Percentiles rank a stretch among this genome's conserved stretches.
These are phyloP conservation scores for Hansfordia pulvinata DNA, from an alignment of 2,329 filamentous ascomycete species.

Conservation along the genomic window DNA sequence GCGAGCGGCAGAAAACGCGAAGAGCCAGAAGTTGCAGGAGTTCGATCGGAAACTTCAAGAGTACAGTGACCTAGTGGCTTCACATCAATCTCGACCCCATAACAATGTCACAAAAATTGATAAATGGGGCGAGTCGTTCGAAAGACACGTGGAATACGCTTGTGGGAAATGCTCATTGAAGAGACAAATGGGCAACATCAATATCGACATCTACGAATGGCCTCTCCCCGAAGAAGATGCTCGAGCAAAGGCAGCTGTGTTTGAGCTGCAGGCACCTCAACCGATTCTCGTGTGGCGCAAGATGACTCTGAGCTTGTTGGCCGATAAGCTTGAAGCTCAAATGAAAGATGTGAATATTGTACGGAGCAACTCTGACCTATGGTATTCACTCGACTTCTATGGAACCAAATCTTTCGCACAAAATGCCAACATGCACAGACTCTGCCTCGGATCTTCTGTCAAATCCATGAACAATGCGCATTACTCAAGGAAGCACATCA, in stretches of 20 bases:
- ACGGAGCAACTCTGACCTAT: too few species aligned
- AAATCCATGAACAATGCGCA: too few species aligned
- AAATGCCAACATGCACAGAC: too few species aligned
- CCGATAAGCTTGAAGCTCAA: constrained; percentile 4
- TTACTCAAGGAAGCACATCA: too few species aligned
- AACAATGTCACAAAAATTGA: background rate
- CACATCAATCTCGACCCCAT: constrained; percentile 15
- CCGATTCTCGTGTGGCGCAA: constrained; percentile 28
- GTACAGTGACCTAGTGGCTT: too few species aligned
- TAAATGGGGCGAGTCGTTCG: background rate
- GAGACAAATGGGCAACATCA: constrained; percentile 19
- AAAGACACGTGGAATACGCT: constrained; percentile 3
- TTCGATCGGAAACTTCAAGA: constrained; percentile 17
- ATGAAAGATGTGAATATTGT: too few species aligned
- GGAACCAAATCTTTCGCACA: background rate
- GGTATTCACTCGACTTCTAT: too few species aligned
- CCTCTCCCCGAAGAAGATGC: constrained; percentile 25
- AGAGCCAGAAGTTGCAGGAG: constrained; percentile 14
- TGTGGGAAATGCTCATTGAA: constrained; percentile 23
- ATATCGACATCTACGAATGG: constrained; percentile 40
- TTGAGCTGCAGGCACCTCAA: constrained; percentile 32
- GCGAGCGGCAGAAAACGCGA: constrained; percentile 14
- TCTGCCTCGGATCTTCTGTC: too few species aligned
- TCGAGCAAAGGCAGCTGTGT: constrained; percentile 30
- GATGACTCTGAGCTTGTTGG: constrained; percentile 11